These are phyloP conservation scores for Wickerhamiella parazyma DNA, from an alignment of 805 yeast genomes.

Conservation along the genomic window DNA sequence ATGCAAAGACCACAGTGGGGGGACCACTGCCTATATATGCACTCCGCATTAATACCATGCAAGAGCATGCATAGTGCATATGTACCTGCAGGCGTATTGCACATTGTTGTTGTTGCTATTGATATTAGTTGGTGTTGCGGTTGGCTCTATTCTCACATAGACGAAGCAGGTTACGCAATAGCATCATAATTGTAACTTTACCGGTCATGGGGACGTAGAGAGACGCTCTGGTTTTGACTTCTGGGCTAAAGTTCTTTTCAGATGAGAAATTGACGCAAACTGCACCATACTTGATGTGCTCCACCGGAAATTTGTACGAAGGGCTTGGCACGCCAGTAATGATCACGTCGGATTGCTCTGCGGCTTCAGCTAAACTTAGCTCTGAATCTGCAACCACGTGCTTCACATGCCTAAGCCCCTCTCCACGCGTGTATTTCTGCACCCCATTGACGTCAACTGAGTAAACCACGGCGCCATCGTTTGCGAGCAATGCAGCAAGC, in stretches of 20 bases:
- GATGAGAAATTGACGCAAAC: constrained; percentile 83
- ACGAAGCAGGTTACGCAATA: constrained; percentile 75
- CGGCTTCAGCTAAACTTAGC: constrained; percentile 45
- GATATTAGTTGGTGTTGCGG: constrained; percentile 5
- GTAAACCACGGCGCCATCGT: constrained; percentile 93
- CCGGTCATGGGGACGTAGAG: constrained; percentile 92
- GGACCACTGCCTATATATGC: background rate
- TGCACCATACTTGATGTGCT: constrained; percentile 72
- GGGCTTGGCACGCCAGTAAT: constrained; percentile 92
- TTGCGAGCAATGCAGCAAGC: constrained; percentile 85
- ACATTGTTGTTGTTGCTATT: background rate
- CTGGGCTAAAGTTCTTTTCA: constrained; percentile 66
- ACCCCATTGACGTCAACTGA: constrained; percentile 80
- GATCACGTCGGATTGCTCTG: constrained; percentile 71
- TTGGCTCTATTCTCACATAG: constrained; percentile 50
- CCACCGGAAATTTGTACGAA: constrained; percentile 72
- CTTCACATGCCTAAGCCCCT: constrained; percentile 64
- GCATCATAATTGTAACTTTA: constrained; percentile 91
- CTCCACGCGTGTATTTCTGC: constrained; percentile 89
- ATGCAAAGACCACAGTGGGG: background rate
- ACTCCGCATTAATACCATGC: background rate
- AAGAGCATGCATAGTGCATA: background rate
- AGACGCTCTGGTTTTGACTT: constrained; percentile 75
- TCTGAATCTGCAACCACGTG: constrained; percentile 62
- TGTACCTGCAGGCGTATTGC: background rate